Percentiles rank a stretch among this genome's conserved stretches.
Conservation (phyloP, 2,329 filamentous ascomycete genomes). For the Hawksworthiomyces lignivorus region DNA sequence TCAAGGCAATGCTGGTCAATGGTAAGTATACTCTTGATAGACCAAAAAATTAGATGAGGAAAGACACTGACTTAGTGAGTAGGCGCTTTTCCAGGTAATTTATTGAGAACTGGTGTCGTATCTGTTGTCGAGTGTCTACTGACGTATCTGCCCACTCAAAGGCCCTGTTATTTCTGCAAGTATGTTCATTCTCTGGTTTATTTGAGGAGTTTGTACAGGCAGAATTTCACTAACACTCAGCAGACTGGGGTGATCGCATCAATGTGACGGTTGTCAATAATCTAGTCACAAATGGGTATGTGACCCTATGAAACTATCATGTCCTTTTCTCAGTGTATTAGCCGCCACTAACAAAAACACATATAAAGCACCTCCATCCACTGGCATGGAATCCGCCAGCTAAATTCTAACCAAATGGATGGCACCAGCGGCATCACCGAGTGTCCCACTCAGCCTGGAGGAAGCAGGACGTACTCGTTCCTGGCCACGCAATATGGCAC, state of each 20-base stretch:
- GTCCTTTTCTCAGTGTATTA: no score
- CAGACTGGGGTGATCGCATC: slow-evolving; percentile 41
- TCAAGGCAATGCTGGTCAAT: slow-evolving; percentile 18
- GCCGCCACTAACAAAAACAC: no score
- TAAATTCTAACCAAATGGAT: slow-evolving; percentile 35
- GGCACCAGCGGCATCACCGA: slow-evolving; percentile 37
- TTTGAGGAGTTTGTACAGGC: no score
- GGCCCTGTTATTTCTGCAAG: slow-evolving; percentile 6
- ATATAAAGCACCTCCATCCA: slow-evolving; percentile 34
- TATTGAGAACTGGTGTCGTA: not conserved
- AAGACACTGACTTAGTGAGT: not conserved
- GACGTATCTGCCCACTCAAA: not conserved
- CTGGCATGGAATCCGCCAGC: slow-evolving; percentile 41
- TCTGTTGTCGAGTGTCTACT: not conserved
- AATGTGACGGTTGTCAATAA: slow-evolving; percentile 59
- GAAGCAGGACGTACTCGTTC: slow-evolving; percentile 28
- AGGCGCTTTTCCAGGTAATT: slow-evolving; percentile 9
- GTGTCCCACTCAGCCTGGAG: slow-evolving; percentile 31
- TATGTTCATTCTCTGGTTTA: not conserved
- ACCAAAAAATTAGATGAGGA: no score
- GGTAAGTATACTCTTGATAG: no score
- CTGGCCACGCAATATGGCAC: slow-evolving; percentile 31
- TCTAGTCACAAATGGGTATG: slow-evolving; percentile 37
- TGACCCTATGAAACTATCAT: no score
- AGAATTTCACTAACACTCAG: not conserved